Base-by-base conservation (phyloP, 306 rosid genomes). In the Pyrus pyrifolia region DNA sequence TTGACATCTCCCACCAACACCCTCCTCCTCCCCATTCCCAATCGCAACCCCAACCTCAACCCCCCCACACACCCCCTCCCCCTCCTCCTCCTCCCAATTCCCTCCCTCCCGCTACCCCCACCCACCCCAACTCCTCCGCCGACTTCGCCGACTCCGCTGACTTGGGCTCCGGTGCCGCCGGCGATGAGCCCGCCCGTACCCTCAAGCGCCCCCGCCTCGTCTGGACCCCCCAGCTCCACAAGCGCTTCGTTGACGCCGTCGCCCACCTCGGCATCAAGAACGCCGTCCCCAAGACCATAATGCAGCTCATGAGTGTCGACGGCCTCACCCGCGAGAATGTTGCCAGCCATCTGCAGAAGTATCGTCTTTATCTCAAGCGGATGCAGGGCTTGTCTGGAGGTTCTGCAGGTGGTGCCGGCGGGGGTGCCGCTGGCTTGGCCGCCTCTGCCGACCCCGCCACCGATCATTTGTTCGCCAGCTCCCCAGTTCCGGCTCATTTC, bases 271-370 rank as follows among this genome's bases (percentile, higher is more conserved):
- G 98, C 51, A 92, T 92, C 38, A 92, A 94, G 82, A 95, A 92
- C 79, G 98, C 98, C 6, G 98, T 95, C 4, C 98, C 98, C 59
- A 95, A 95, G 86, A 95, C 97, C 59, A 95, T 95, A 90, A 95
- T 95, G 98, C 98, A 95, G 97, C 93, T 95, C 31, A 95, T 95
- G 98, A 92, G 97, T 76, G 97, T 95, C 6, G 98, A 95, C 22
- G 98, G 98, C 23, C 82, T 95, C 74, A 95, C 98, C 12, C 59
- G 98, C 5, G 98, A 95, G 74, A 95, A 95, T 84, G 98, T 95
- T 1, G 98, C 98, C 6, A 92, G 97, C 71, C 98, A 95, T 84
- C 70, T 95, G 77, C 98, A 95, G 70, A 95, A 95, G 82, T 95
- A 95, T 81, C 88, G 98, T 4, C 99, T 95, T 55, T 95, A 95